Base-by-base conservation (phyloP, 2,329 filamentous ascomycete species). In the Alternaria hordeiaustralica region DNA sequence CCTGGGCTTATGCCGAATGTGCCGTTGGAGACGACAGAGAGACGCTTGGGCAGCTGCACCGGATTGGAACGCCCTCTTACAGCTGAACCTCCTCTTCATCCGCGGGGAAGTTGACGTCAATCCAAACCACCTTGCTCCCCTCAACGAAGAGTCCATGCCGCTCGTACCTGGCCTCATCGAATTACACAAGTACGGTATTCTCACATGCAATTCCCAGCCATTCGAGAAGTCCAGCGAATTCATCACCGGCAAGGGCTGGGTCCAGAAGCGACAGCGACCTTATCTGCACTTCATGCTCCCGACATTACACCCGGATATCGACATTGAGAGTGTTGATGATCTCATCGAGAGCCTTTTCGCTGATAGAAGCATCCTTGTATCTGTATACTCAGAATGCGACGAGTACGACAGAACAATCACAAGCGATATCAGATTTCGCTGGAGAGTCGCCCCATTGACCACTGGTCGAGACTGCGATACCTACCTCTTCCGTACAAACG, bases 121-220 rank as follows among this genome's bases (percentile, higher is more conserved):
- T 41, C 36, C 36, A 10, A 4, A 3, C 36, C 8, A 41, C 2
- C 36, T 10, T 3, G 8, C 2, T 41, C 36, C 8, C 2, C 36
- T 41, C 36, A 1, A 41, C 8, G 3, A 10, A 41, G 36, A 41
- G 36, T 3, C 36, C 2, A 1, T 3, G 0, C 15, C 36, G 1
- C 1, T 41, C 0, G 0, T 41, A 41, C 4, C 0, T 18, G 36
- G 36, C 0, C 36, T 41, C 0, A 10, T 41, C 15, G 5, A 41
- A 41, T 1, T 41, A 18, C 36, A 41, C 6, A 4, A 41, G 3
- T 41, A 41, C 15, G 36, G 36, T 3, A 41, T 41, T 10, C 36
- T 41, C 15, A 41, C 36, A 41, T 10, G 8, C 36, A 1, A 3
- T 0, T 41, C 36, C 2, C 36, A 41, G 3, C 36, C 36, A 3